Evolutionary conservation across 208 protist species (phyloP).

Genomic region (Entamoeba dispar): DNA sequence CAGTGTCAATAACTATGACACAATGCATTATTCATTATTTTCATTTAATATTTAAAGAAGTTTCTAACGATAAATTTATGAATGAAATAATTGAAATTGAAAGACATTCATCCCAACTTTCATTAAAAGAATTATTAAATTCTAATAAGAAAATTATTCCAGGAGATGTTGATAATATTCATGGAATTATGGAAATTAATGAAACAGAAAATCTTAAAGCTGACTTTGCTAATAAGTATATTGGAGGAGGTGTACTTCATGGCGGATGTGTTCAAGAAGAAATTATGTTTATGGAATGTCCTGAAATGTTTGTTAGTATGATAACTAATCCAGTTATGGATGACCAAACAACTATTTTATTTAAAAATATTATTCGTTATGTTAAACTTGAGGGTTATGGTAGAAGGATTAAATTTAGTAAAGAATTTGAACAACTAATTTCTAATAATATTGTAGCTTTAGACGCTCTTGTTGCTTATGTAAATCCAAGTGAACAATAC

Average conservation of each 20-base stretch:
- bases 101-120: background rate
- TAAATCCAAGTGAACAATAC: background rate
- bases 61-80: background rate
- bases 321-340: background rate
- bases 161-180: background rate
- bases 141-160: background rate
- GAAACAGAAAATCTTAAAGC: background rate
- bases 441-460: background rate
- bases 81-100: background rate
- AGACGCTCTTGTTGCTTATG: background rate
- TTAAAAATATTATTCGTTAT: background rate
- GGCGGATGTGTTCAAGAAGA: constrained; percentile 38
- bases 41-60: background rate
- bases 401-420: background rate
- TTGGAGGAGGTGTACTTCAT: constrained; percentile 38
- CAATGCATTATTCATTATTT: background rate
- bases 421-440: background rate
- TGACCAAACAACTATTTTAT: background rate
- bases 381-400: background rate
- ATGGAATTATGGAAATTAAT: background rate
- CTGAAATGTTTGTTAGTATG: constrained; percentile 24
- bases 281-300: constrained; percentile 29
- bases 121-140: background rate
- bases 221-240: constrained; percentile 40
- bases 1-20: background rate